Evolutionary conservation across 176 grass and related monocot genomes (phyloP), one percentile per base, ranked within the genome.

Genomic region (Panicum miliaceum): DNA sequence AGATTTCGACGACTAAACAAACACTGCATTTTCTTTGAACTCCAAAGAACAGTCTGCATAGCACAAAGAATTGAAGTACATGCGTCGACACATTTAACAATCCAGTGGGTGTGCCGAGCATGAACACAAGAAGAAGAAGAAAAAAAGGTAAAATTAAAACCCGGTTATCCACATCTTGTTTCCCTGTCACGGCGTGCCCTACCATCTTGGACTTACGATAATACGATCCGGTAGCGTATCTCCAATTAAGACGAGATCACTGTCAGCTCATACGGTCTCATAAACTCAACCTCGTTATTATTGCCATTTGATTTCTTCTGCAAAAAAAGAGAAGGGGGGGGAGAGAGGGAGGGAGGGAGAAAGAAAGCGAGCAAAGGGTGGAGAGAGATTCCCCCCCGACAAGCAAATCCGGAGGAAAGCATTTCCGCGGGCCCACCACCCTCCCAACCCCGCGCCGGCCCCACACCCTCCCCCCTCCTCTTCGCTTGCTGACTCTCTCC

Each of bases 331-430:
- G 3, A 1, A 68, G 46, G 4, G 8, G 1, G 8, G n/a, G 25
- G 9, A 59, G 22, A 45, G 9, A 16, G 8, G 60, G 20, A 19
- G 43, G 8, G 22, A 14, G 36, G 19, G 20, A 36, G 14, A 50
- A 18, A 42, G 26, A 65, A 16, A 64, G 29, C 22, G 52, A 35
- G 52, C 0, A 6, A 6, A n/a, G 75, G 8, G 76, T n/a, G 34
- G 67, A 29, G 84, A 35, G 76, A 90, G 84, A 82, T 88, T 88
- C 84, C 78, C 76, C 19, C 52, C 87, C 90, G 92, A 92, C 90
- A 92, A 73, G 72, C 78, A 92, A 94, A 94, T 94, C 93, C 81
- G 35, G 74, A 74, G 87, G 76, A 91, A 88, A 91, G 88, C 85
- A 88, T 88, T 88, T 74, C 32, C 76, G 18, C 10, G 58, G 75